A percentile compares a stretch with the other conserved stretches of the same genome.
Conservation (phyloP, 108 stramenopile genomes). For the Cyclotella kingstonii region DNA sequence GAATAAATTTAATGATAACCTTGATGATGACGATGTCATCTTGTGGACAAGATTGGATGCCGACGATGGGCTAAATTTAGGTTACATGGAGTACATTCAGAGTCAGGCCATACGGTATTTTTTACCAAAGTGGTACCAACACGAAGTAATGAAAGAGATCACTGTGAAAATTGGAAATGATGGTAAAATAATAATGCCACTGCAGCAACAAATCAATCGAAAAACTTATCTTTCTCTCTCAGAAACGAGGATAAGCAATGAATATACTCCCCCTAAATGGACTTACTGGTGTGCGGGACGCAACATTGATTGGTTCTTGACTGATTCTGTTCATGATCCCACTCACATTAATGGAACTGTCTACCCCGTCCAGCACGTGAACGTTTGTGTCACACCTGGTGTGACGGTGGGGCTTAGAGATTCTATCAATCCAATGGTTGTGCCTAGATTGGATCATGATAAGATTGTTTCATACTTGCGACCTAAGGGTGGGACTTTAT, state of each 20-base stretch:
- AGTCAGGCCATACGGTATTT: slow-evolving; percentile 54
- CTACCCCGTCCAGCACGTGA: slow-evolving; percentile 23
- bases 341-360: slow-evolving; percentile 28
- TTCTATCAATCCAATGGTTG: slow-evolving; percentile 15
- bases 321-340: slow-evolving; percentile 33
- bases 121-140: slow-evolving; percentile 12
- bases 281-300: slow-evolving; percentile 43
- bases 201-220: slow-evolving; percentile 6
- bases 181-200: not conserved
- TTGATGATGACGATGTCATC: slow-evolving; percentile 33
- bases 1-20: not conserved
- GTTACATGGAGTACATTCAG: slow-evolving; percentile 63
- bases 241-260: not conserved
- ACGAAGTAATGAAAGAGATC: slow-evolving; percentile 9
- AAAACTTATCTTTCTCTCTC: not conserved
- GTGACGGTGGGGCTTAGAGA: slow-evolving; percentile 29
- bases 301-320: slow-evolving; percentile 44
- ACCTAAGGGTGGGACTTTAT: slow-evolving; percentile 8
- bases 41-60: slow-evolving; percentile 49
- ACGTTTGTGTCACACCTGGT: slow-evolving; percentile 44
- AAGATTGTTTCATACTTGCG: slow-evolving; percentile 22
- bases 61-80: slow-evolving; percentile 35
- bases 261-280: slow-evolving; percentile 35
- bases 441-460: slow-evolving; percentile 40
- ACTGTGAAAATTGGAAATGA: not conserved